phyloP scores from a whole-genome alignment of 169 alveolate species.

The Cryptosporidium sp. region DNA sequence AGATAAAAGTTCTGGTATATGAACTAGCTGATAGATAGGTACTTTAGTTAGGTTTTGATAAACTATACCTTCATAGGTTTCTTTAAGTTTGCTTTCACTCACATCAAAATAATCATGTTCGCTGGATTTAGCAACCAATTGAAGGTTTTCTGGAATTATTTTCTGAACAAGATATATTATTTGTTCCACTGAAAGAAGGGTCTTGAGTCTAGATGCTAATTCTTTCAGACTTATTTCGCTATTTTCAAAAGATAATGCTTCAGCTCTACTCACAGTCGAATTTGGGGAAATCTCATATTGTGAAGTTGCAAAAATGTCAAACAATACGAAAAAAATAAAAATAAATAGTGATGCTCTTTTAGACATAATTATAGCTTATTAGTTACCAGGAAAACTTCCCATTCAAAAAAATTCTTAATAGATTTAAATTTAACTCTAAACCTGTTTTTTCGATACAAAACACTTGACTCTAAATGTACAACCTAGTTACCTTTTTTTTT shows the following conservation, averaged over 20 bases:
- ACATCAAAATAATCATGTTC: not conserved
- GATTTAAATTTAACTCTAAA: not conserved
- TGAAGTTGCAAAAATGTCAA: not conserved
- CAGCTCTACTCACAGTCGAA: not conserved
- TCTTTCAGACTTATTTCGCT: not conserved
- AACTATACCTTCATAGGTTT: not conserved
- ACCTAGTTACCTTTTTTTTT: not conserved
- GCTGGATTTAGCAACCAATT: not conserved
- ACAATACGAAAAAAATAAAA: not conserved
- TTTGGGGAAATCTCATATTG: not conserved
- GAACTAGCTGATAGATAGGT: slow-evolving; percentile 21
- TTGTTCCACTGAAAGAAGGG: not conserved
- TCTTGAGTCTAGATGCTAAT: not conserved
- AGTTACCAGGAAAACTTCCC: not conserved
- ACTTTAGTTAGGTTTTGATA: not conserved
- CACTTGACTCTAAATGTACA: not conserved
- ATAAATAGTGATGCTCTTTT: not conserved
- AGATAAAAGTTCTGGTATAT: slow-evolving; percentile 38
- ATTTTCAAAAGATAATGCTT: too few relatives aligned
- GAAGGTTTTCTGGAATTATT: not conserved
- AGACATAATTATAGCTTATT: not conserved
- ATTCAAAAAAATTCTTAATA: not conserved
- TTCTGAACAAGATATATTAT: not conserved
- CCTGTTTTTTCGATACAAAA: not conserved
- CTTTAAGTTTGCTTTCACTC: not conserved